Base-by-base conservation (phyloP, 768 basidiomycete genomes). In the Naganishia vishniacii region DNA sequence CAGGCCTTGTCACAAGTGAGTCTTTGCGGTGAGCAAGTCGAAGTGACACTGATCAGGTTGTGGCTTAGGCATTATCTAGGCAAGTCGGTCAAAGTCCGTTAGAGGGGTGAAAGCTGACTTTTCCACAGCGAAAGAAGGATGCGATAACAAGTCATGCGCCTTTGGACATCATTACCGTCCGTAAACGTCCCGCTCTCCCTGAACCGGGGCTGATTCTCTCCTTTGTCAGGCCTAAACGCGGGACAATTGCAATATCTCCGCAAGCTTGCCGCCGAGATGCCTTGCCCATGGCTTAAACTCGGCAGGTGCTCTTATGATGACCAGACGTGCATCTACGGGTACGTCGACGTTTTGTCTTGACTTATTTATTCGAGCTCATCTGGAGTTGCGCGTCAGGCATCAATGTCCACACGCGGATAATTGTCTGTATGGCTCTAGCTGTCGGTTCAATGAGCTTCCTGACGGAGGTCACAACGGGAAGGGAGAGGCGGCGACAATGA, bases 1-100 rank as follows among this genome's bases (percentile, higher is more conserved):
- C 40, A 59, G 73, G 48, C 73, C 73, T 53, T 75, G 73, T 66
- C 73, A 75, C 64, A 70, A 72, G 73, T 74, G 67, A 69, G 73
- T 71, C 40, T 5, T 1, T 15, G 15, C 26, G 45, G 4, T 12
- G 23, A 13, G 16, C 20, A 28, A 13, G 20, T 53, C n/a, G 15
- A 15, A 26, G 13, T 26, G 31, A 13, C n/a, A 23, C n/a, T 29
- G 48, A 20, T 49, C 18, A 31, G 58, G 34, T 28, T 31, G n/a
- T 4, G 44, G 8, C 61, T 9, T 42, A 72, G 71, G 34, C 58
- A 66, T 29, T 66, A 72, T 58, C 53, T 67, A 13, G 67, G 69
- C 68, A 48, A 61, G 70, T 67, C 32, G 25, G 34, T 37, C 9
- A 23, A 26, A 18, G 5, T 63, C 26, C 26, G 29, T 47, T 3